Conservation (phyloP, 768 basidiomycete genomes). For the Phlebiopsis flavidoalba region DNA sequence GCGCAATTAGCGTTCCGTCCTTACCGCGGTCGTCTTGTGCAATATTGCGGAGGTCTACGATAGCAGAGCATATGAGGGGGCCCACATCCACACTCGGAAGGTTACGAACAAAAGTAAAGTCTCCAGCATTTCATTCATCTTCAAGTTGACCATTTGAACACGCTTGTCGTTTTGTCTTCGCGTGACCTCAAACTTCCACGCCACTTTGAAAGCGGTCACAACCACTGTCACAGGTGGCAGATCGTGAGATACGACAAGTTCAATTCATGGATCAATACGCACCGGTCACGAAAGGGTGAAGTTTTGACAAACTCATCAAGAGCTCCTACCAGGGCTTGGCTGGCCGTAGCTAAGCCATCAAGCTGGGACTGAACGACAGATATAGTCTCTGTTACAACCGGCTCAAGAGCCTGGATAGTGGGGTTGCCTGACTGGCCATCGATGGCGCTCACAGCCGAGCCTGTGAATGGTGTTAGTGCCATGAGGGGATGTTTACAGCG, state of each 20-base stretch:
- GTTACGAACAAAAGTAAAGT: neutral
- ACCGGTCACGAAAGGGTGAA: constrained; percentile 8
- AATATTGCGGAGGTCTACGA: neutral
- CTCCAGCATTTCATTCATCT: constrained; percentile 8
- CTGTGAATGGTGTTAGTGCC: neutral
- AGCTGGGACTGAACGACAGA: neutral
- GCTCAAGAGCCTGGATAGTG: neutral
- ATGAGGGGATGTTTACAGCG: neutral
- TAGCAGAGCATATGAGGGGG: neutral
- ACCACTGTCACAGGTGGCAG: neutral
- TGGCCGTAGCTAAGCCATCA: constrained; percentile 1
- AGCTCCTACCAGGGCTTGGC: neutral
- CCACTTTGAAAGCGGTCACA: constrained; percentile 5
- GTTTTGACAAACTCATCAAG: constrained; percentile 7
- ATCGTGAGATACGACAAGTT: neutral
- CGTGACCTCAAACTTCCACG: constrained; percentile 1
- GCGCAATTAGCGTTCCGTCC: neutral
- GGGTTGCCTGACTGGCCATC: neutral
- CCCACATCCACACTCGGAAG: too few species aligned
- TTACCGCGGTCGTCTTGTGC: neutral
- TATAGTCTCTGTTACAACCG: neutral
- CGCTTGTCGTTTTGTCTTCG: constrained; percentile 5
- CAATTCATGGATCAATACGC: neutral
- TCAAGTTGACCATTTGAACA: neutral
- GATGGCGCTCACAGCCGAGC: neutral